Evolutionary conservation across 371 early-diverging fungal species (phyloP).

Genomic region (Edhazardia aedis): DNA sequence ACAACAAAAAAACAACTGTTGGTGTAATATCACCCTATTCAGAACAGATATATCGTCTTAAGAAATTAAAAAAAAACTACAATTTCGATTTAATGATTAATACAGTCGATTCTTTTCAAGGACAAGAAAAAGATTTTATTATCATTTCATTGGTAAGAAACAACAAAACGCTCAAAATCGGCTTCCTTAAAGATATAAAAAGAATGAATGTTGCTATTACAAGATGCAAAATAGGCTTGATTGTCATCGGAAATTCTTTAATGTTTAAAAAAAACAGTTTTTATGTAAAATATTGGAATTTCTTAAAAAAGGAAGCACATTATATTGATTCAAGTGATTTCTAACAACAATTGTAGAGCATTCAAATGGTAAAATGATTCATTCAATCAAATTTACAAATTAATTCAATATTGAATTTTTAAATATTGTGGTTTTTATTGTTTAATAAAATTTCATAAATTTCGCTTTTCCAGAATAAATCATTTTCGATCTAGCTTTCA

Average conservation of each 20-base stretch:
- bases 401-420: no score
- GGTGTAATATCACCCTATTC: background rate
- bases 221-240: conserved; percentile 72
- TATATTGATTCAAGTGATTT: background rate
- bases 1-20: conserved; percentile 51
- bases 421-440: no score
- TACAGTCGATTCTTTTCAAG: conserved; percentile 97
- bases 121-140: conserved; percentile 93
- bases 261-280: conserved; percentile 63
- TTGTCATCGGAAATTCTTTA: conserved; percentile 80
- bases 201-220: conserved; percentile 89
- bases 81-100: conserved; percentile 58
- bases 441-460: no score
- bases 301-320: background rate
- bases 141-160: conserved; percentile 82
- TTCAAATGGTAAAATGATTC: no score
- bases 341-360: no score
- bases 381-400: no score
- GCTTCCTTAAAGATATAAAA: conserved; percentile 80
- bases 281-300: background rate
- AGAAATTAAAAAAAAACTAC: conserved; percentile 49
- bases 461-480: no score
- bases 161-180: conserved; percentile 86
- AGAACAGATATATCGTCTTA: conserved; percentile 54
- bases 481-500: no score